These are phyloP conservation scores for Colletotrichum sp. DNA, from an alignment of 2,329 filamentous ascomycete genomes.

Conservation along the genomic window DNA sequence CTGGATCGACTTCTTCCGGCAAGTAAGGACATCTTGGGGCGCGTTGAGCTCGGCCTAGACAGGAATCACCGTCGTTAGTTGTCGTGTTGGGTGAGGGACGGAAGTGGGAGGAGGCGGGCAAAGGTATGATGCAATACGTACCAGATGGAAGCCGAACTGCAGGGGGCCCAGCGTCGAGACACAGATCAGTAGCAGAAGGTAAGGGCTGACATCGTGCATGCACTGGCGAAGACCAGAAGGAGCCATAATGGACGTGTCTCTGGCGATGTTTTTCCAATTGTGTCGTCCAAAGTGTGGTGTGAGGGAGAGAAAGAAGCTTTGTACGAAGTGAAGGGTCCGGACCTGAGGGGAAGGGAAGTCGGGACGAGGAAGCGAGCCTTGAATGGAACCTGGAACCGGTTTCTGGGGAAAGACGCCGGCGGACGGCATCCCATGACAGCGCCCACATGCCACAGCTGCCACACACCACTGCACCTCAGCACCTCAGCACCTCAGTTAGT, in stretches of 20 bases:
- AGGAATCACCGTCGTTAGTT: neutral
- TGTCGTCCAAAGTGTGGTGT: neutral
- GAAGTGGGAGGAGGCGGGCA: neutral
- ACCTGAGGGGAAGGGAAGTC: neutral
- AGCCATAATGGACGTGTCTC: constrained; percentile 31
- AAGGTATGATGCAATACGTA: constrained; percentile 44
- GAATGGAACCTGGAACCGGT: neutral
- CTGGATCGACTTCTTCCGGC: constrained; percentile 62
- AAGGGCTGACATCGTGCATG: constrained; percentile 67
- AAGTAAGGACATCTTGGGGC: constrained; percentile 91
- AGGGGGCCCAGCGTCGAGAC: constrained; percentile 85
- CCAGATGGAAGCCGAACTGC: constrained; percentile 93
- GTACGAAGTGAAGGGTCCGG: neutral
- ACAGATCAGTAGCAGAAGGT: constrained; percentile 77
- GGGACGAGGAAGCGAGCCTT: constrained; percentile 9
- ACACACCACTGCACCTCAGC: neutral
- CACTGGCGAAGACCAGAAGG: constrained; percentile 42
- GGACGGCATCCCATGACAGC: neutral
- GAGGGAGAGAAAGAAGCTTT: neutral
- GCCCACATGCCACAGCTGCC: neutral
- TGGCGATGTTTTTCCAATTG: neutral
- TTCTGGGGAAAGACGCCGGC: neutral
- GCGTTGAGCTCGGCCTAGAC: constrained; percentile 89
- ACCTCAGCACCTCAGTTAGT: neutral
- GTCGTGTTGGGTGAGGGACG: neutral